Evolutionary conservation across 306 rosid species (phyloP).

Genomic region (Erythrophleum fordii): DNA sequence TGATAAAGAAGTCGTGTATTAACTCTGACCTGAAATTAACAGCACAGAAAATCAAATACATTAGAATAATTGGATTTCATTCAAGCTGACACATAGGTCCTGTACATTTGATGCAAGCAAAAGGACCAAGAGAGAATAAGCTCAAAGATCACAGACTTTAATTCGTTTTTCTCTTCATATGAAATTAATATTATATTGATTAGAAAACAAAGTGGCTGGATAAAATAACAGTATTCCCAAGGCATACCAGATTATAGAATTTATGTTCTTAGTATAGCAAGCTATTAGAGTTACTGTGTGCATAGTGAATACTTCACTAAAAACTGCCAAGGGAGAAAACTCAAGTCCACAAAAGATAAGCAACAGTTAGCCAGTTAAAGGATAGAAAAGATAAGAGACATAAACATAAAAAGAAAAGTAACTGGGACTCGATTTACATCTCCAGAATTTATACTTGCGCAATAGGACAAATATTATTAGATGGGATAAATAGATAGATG

Average conservation of each 20-base stretch:
- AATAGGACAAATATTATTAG: neutral
- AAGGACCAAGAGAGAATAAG: conserved; percentile 20
- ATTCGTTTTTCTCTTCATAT: neutral
- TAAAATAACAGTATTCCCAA: neutral
- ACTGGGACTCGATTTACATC: neutral
- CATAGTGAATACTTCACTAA: neutral
- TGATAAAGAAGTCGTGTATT: conserved; percentile 97
- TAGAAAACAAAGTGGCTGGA: neutral
- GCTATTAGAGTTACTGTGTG: neutral
- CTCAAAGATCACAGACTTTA: neutral
- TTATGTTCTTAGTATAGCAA: neutral
- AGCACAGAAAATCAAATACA: conserved; percentile 30
- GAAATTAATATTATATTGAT: no score
- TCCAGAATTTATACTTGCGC: neutral
- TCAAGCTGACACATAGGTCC: conserved; percentile 6
- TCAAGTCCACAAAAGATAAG: neutral
- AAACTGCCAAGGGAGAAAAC: neutral
- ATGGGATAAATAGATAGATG: neutral
- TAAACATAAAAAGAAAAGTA: neutral
- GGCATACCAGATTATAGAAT: neutral
- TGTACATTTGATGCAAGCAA: conserved; percentile 20
- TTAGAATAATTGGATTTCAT: neutral
- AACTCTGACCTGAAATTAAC: conserved; percentile 87
- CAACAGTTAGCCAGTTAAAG: neutral
- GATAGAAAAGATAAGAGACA: neutral